These are phyloP conservation scores for Suillus luteus DNA, from an alignment of 768 basidiomycete genomes.

Conservation along the genomic window DNA sequence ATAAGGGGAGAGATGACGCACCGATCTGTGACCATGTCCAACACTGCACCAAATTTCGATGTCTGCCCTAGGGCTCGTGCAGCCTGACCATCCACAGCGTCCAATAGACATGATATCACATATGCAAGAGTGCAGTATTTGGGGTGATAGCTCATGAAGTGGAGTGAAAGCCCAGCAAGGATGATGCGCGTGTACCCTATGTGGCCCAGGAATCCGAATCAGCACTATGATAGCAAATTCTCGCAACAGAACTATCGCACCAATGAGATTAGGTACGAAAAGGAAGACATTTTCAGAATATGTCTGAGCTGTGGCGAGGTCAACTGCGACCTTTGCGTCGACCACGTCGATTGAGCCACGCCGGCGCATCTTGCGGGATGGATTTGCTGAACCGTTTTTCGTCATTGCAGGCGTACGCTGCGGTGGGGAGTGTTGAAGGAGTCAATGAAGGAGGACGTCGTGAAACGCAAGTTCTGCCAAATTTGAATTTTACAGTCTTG, in stretches of 20 bases:
- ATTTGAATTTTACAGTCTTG: conserved; percentile 1
- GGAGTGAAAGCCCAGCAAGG: conserved; percentile 83
- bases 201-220: background rate
- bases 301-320: conserved; percentile 81
- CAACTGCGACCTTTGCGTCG: conserved; percentile 83
- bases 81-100: conserved; percentile 93
- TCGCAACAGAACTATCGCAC: conserved; percentile 41
- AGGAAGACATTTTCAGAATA: conserved; percentile 97
- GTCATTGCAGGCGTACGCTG: conserved; percentile 4
- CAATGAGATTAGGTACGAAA: conserved; percentile 96
- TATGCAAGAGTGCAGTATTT: conserved; percentile 90
- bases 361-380: conserved; percentile 39
- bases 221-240: background rate
- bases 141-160: conserved; percentile 95
- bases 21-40: conserved; percentile 99
- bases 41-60: conserved; percentile 94
- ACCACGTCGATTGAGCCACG: conserved; percentile 66
- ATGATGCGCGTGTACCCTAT: conserved; percentile 90
- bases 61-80: conserved; percentile 88
- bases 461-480: conserved; percentile 1
- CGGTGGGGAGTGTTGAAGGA: background rate
- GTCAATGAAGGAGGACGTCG: background rate
- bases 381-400: conserved; percentile 32
- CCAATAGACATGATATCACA: conserved; percentile 86
- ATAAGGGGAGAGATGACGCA: conserved; percentile 38